Base-by-base conservation (phyloP, 2,329 filamentous ascomycete species). In the Leptosphaerulina australis region DNA sequence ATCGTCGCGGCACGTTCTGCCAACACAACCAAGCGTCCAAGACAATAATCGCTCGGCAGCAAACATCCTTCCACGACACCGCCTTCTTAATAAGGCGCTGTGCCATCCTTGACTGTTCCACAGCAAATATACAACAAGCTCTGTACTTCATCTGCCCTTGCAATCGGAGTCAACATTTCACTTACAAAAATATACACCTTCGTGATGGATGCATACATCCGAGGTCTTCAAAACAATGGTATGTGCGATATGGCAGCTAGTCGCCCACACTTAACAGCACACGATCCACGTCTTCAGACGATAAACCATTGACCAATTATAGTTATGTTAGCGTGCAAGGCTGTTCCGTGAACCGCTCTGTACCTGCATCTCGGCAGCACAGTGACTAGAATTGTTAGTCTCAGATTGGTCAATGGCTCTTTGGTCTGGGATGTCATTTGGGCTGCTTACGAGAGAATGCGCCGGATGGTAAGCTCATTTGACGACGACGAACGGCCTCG, bases 311-410 rank as follows among this genome's bases (percentile, higher is more conserved):
- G 48, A 44, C 59, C 60, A 65, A 60, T 60, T 40, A 49, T 45
- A 43, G 52, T 51, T 33, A 30, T 47, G 36, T 30, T 40, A 55
- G 39, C 36, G 40, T 14, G 36, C 50, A 55, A 47, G 55, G 55
- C 46, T 55, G 45, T 46, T 34, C 53, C 50, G 46, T 44, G 41
- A 44, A 45, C 55, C 56, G 35, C 51, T 50, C 37, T 53, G 62
- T 64, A 62, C 62, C 62, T 64, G 60, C 62, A 59, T 64, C 29
- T 29, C 37, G 45, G 37, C 53, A 50, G 30, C 52, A 53, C 53
- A 54, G 21, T 33, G 38, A 30, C 39, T 24, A 28, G 29, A 44
- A 35, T 18, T 30, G 43, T 28, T 44, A 38, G 43, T 52, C 55
- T 29, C 33, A 53, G 34, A 56, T 53, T 58, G 55, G 57, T 53